These are phyloP conservation scores for Tuber indicum DNA, from an alignment of 495 filamentous ascomycete species.

Conservation along the genomic window DNA sequence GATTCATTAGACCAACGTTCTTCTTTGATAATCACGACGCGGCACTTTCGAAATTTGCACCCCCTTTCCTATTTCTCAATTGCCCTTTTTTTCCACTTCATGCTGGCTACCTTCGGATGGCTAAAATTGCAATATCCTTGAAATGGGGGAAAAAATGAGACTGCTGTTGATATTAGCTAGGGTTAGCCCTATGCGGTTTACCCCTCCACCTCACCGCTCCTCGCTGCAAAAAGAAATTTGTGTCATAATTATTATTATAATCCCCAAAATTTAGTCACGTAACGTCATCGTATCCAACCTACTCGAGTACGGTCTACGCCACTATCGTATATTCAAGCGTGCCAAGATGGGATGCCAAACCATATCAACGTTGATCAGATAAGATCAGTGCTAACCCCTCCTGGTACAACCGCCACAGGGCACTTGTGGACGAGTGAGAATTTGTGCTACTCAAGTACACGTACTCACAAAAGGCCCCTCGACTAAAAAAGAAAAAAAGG, in stretches of 20 bases:
- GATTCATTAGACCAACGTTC: neutral
- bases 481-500: neutral
- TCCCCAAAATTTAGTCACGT: neutral
- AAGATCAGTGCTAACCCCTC: neutral
- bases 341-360: neutral
- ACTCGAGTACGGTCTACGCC: neutral
- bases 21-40: neutral
- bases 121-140: neutral
- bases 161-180: neutral
- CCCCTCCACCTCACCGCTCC: neutral
- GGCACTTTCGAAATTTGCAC: neutral
- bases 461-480: neutral
- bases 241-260: no score
- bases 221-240: neutral
- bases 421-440: neutral
- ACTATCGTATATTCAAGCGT: neutral
- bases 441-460: neutral
- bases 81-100: neutral
- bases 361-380: neutral
- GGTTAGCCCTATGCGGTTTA: conserved; percentile 2
- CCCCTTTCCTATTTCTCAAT: neutral
- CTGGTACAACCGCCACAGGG: neutral
- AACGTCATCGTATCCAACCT: neutral
- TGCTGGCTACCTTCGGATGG: neutral
- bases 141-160: neutral